Evolutionary conservation across 768 basidiomycete genomes (phyloP), one percentile per base, ranked within the genome.

Genomic region (Leucocoprinus sp.): DNA sequence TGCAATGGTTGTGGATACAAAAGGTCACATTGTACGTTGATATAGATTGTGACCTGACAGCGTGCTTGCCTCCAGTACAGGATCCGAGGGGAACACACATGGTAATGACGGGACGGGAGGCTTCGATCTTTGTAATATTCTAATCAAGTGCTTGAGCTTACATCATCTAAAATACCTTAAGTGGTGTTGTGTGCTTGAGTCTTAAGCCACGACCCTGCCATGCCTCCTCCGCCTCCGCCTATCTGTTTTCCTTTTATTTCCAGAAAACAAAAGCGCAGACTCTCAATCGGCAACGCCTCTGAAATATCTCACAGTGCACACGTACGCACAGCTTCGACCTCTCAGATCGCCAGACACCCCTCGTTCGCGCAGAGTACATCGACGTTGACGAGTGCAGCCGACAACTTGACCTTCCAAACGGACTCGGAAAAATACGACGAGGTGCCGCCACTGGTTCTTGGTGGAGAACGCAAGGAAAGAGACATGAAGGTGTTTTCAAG

Each of bases 391-490:
- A 65, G 71, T 28, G 57, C 57, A 21, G 60, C 68, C 1, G 73
- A 74, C 42, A 72, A 70, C 50, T 61, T 82, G 15, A 69, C 74
- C 2, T 82, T 82, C 53, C 69, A 69, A 50, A 69, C 77, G 0
- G 80, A 82, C 56, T 78, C 80, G 1, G 80, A 82, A 52, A 65
- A 65, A 37, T 82, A 81, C 60, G 76, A 78, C 47, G 69, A 70
- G 19, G 58, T 68, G 3, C 66, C 69, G 5, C 51, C 57, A 11
- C 55, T 61, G 12, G 48, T 67, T 9, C 64, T 63, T 2, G 62
- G 62, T 12, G 47, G 64, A 26, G 48, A 58, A 48, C 8, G 4
- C 31, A 31, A 31, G 31, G 31, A 31, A 14, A 60, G 59, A 35
- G 63, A 61, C 29, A 62, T 67, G 33, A 66, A 69, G 47, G 68